Conservation (phyloP, 495 filamentous ascomycete genomes). For the Trypethelium eluteriae region DNA sequence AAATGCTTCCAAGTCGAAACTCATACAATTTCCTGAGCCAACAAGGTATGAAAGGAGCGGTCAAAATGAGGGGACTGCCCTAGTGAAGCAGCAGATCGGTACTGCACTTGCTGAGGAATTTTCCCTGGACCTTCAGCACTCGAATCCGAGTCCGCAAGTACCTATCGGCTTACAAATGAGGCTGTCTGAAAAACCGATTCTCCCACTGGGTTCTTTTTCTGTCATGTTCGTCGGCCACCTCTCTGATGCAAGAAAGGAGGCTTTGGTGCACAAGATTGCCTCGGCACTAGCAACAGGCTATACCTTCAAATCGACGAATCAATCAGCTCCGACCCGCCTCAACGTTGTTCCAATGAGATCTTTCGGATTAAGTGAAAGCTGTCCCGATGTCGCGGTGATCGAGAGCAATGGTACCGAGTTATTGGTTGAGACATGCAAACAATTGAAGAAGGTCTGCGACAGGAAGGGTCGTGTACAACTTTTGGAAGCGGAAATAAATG, state of each 20-base stretch:
- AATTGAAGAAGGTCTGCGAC: neutral
- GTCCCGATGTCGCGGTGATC: conserved; percentile 19
- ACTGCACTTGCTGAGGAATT: neutral
- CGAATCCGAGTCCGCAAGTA: neutral
- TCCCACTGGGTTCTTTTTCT: conserved; percentile 15
- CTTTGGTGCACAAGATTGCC: conserved; percentile 20
- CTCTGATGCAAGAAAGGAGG: conserved; percentile 19
- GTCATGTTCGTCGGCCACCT: conserved; percentile 24
- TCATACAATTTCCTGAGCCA: conserved; percentile 12
- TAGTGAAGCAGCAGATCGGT: neutral
- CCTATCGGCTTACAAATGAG: conserved; percentile 16
- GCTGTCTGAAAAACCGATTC: conserved; percentile 18
- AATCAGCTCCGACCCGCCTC: conserved; percentile 18
- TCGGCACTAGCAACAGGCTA: conserved; percentile 20
- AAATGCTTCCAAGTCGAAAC: conserved; percentile 13
- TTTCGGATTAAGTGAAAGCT: conserved; percentile 8
- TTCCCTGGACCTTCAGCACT: neutral
- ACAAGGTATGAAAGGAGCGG: conserved; percentile 8
- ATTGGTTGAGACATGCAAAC: conserved; percentile 20
- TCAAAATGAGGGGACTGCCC: neutral
- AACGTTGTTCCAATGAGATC: conserved; percentile 19
- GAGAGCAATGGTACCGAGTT: conserved; percentile 19
- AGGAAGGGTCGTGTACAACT: neutral
- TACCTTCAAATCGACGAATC: neutral
- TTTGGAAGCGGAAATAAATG: conserved; percentile 5